Evolutionary conservation across 2,329 filamentous ascomycete genomes (phyloP).

Genomic region (Aspergillus fijiensis): DNA sequence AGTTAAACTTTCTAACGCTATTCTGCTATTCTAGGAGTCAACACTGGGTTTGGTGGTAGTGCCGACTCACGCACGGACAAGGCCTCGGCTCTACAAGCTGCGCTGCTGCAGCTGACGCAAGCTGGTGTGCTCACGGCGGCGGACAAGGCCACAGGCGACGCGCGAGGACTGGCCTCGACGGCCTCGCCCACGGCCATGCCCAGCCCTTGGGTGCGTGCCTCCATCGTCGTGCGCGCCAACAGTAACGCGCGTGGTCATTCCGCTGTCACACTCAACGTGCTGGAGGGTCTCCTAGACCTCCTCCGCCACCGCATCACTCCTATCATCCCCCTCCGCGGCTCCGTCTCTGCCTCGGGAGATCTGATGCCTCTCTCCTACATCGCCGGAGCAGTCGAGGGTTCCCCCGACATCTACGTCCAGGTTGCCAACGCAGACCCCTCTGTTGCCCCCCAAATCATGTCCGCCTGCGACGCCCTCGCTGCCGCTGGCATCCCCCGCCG

Average conservation of each 20-base stretch:
- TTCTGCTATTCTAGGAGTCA: conserved; percentile 48
- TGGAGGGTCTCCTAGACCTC: conserved; percentile 2
- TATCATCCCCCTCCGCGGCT: conserved; percentile 32
- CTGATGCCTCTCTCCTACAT: conserved; percentile 38
- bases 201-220: conserved; percentile 45
- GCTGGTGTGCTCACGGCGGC: conserved; percentile 45
- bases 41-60: conserved; percentile 67
- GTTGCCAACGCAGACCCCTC: conserved; percentile 33
- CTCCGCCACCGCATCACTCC: conserved; percentile 25
- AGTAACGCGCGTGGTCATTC: conserved; percentile 4
- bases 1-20: background rate
- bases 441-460: conserved; percentile 17
- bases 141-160: conserved; percentile 10
- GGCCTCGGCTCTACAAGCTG: conserved; percentile 53
- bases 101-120: conserved; percentile 56
- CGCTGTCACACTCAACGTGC: background rate
- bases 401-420: conserved; percentile 37
- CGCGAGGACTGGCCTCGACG: background rate
- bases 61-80: conserved; percentile 59
- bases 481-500: conserved; percentile 27
- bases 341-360: conserved; percentile 39
- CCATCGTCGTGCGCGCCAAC: conserved; percentile 6
- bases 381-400: conserved; percentile 32
- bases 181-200: conserved; percentile 46
- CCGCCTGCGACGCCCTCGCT: conserved; percentile 35